Evolutionary conservation across 768 basidiomycete genomes (phyloP).

Genomic region (Coprinellus aureogranulatus): DNA sequence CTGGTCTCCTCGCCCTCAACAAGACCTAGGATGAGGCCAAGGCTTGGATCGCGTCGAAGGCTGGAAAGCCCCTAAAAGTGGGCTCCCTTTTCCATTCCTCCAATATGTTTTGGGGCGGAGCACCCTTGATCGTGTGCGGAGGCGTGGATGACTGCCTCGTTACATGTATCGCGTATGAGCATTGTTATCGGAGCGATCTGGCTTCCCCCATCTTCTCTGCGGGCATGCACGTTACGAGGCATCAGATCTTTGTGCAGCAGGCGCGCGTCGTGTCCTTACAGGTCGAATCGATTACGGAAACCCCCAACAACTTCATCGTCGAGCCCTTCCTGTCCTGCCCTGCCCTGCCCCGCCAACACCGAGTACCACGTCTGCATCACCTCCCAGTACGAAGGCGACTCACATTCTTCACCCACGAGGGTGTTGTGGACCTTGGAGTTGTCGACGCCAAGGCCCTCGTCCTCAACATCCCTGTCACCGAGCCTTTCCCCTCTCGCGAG

Average conservation of each 20-base stretch:
- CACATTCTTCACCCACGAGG: constrained; percentile 98
- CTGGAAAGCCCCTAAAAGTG: constrained; percentile 91
- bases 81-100: constrained; percentile 25
- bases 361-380: constrained; percentile 99
- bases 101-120: too few species aligned
- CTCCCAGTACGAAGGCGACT: constrained; percentile 90
- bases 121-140: background rate
- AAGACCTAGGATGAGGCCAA: constrained; percentile 87
- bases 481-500: constrained; percentile 80
- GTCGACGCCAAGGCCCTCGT: constrained; percentile 96
- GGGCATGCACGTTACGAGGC: background rate
- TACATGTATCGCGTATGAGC: too few species aligned
- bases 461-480: constrained; percentile 73
- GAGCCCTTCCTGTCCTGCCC: constrained; percentile 99
- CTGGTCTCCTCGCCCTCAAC: constrained; percentile 91
- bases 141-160: constrained; percentile 1
- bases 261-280: constrained; percentile 26
- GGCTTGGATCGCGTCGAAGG: constrained; percentile 81
- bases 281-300: constrained; percentile 92
- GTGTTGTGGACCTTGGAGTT: constrained; percentile 97
- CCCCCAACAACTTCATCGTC: constrained; percentile 94
- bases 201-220: too few species aligned
- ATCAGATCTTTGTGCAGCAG: background rate
- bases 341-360: constrained; percentile 85
- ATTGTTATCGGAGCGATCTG: too few species aligned